Evolutionary conservation across 441 rosid genomes (phyloP), one percentile per base, ranked within the genome.

Genomic region (Pelargonium myrrhifolium): DNA sequence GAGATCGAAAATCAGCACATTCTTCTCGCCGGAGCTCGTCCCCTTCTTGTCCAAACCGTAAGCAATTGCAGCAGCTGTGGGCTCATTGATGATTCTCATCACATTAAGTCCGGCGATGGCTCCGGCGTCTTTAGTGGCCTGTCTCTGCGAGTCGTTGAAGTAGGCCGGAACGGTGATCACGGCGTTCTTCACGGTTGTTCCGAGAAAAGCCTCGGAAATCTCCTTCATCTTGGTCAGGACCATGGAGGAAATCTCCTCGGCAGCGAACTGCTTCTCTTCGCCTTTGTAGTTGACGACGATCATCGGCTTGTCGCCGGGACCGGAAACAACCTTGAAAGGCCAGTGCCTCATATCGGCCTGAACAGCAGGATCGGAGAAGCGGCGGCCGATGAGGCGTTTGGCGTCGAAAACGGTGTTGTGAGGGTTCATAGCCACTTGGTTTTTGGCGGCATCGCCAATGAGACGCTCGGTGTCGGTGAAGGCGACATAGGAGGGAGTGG

Each of bases 111-210:
- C 75, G 10, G 75, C 75, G 62, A 72, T 72, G 31, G 67, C 75
- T 1, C 75, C 75, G 3, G 75, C 70, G 47, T 72, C 75, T 62
- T 72, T 72, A 9, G 75, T 72, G 40, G 75, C 75, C 66, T 72
- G 75, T 21, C 75, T 45, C 71, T 72, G 75, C 18, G 71, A 84
- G 42, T 86, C 88, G 31, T 81, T 86, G 75, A 87, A 87, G 56
- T 83, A 87, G 37, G 89, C 89, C 3, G 90, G 93, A 0, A 87
- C 90, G 0, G 87, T 87, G 6, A 84, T 81, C 0, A 85, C 88
- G 0, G 90, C 86, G 64, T 84, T 81, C 75, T 87, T 82, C 14
- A 85, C 20, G 0, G 70, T 8, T 1, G 72, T 4, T 0, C 86
- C 92, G 10, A 83, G 82, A 42, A 39, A 83, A 7, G 89, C 84